Base-by-base conservation (phyloP, 2,329 filamentous ascomycete species). In the Trichoderma hamatum region DNA sequence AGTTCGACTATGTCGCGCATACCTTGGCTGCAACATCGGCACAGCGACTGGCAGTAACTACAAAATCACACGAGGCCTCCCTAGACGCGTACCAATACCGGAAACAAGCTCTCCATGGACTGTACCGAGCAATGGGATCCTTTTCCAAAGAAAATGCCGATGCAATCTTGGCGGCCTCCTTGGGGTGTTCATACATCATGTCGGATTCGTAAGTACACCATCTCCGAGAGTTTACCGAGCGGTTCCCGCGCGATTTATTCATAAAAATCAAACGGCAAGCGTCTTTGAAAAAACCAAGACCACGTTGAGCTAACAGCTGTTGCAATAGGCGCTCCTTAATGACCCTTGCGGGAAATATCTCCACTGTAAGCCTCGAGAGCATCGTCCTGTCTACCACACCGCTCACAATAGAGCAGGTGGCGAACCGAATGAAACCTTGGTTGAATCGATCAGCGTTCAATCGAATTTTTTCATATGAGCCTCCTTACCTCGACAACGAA, bases 1-100 rank as follows among this genome's bases (percentile, higher is more conserved):
- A 34, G 14, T 66, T 34, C 63, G 63, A 66, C 63, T 66, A 58
- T 58, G 63, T 66, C 16, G 63, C 63, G 6, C 52, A 66, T 34
- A 66, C 63, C 63, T 34, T 66, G 63, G 63, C 63, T 11, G 63
- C 63, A 19, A 56, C 63, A 21, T 56, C 52, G 1, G 63, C 63
- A n/a, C 63, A 66, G 10, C 52, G 63, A 26, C 63, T 66, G 34
- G 63, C 63, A n/a, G 34, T 66, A n/a, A 66, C 36, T 2, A 66
- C 63, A 54, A 66, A 58, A 10, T 66, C 63, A 16, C 26, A 66
- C 14, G 63, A 66, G 10, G 63, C 63, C 24, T 58, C 63, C 3
- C 4, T 58, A 2, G 63, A 66, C 24, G 63, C 63, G 3, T 36
- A 49, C 24, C 63, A 58, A 11, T 66, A 66, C 16, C 13, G 63